Conservation (phyloP, 2,329 filamentous ascomycete species). For the Penicillium sp. region DNA sequence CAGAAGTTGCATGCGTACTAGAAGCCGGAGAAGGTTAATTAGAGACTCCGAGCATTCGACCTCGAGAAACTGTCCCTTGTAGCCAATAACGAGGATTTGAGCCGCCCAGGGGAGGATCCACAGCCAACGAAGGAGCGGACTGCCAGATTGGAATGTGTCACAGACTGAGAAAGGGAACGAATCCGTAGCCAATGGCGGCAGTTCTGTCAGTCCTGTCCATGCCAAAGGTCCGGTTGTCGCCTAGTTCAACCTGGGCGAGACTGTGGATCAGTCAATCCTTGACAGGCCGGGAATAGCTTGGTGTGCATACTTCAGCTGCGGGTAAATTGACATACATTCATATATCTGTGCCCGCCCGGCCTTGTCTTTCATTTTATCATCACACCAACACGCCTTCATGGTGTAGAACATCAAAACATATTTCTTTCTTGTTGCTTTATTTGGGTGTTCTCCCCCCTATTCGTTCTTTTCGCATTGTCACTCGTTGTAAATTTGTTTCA, state of each 20-base stretch:
- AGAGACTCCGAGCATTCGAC: background rate
- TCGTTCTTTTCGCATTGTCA: conserved; percentile 28
- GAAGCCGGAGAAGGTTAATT: conserved; percentile 1
- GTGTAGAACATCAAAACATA: conserved; percentile 26
- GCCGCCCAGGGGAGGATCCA: conserved; percentile 8
- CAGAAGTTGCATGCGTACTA: conserved; percentile 6
- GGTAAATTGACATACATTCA: conserved; percentile 14
- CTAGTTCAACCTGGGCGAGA: conserved; percentile 23
- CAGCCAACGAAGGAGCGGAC: conserved; percentile 15
- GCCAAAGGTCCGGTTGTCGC: conserved; percentile 25
- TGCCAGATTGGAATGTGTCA: conserved; percentile 25
- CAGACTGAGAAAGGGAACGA: conserved; percentile 16
- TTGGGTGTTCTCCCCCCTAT: conserved; percentile 13
- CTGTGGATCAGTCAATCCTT: conserved; percentile 23
- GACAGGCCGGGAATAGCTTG: conserved; percentile 23
- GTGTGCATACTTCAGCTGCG: conserved; percentile 27
- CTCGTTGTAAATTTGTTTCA: conserved; percentile 22
- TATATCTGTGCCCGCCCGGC: conserved; percentile 23
- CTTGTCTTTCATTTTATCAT: conserved; percentile 5
- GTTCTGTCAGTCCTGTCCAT: conserved; percentile 23
- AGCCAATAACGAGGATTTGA: conserved; percentile 6
- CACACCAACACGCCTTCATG: conserved; percentile 25
- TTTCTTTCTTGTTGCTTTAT: conserved; percentile 17
- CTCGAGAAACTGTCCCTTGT: background rate
- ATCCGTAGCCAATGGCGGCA: conserved; percentile 10